phyloP scores from a whole-genome alignment of 2,329 filamentous ascomycete species.

The Nemania bipapillata region DNA sequence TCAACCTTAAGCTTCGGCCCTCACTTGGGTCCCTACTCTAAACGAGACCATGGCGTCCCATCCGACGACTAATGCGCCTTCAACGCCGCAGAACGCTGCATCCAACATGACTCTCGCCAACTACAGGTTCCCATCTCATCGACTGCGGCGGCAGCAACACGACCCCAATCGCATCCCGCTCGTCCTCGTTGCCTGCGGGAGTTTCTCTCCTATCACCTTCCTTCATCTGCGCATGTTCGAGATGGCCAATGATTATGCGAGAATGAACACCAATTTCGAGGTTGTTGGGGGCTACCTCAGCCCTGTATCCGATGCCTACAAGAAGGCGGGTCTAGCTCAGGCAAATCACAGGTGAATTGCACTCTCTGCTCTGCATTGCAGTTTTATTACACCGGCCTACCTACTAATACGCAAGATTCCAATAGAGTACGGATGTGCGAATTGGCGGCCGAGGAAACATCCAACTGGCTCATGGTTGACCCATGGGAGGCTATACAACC shows the following conservation, averaged over 20 bases:
- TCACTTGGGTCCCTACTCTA: background rate
- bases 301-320: slow-evolving; percentile 75
- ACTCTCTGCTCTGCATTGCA: background rate
- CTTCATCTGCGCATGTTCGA: slow-evolving; percentile 85
- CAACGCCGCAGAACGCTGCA: slow-evolving; percentile 33
- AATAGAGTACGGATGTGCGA: slow-evolving; percentile 82
- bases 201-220: slow-evolving; percentile 79
- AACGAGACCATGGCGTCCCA: slow-evolving; percentile 39
- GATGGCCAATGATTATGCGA: slow-evolving; percentile 80
- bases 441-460: slow-evolving; percentile 78
- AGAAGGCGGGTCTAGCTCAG: slow-evolving; percentile 80
- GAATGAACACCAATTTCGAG: slow-evolving; percentile 80
- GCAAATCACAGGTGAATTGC: slow-evolving; percentile 70
- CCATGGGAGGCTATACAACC: slow-evolving; percentile 88
- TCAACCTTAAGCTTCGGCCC: no score
- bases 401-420: slow-evolving; percentile 35
- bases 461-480: slow-evolving; percentile 86
- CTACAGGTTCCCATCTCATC: slow-evolving; percentile 71
- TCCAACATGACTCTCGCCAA: slow-evolving; percentile 50
- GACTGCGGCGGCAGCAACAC: slow-evolving; percentile 67
- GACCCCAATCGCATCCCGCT: slow-evolving; percentile 69
- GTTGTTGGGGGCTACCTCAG: slow-evolving; percentile 80
- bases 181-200: slow-evolving; percentile 75
- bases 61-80: slow-evolving; percentile 24
- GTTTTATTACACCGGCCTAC: background rate